phyloP scores from a whole-genome alignment of 2,329 filamentous ascomycete species.

The Cladosporium velox region DNA sequence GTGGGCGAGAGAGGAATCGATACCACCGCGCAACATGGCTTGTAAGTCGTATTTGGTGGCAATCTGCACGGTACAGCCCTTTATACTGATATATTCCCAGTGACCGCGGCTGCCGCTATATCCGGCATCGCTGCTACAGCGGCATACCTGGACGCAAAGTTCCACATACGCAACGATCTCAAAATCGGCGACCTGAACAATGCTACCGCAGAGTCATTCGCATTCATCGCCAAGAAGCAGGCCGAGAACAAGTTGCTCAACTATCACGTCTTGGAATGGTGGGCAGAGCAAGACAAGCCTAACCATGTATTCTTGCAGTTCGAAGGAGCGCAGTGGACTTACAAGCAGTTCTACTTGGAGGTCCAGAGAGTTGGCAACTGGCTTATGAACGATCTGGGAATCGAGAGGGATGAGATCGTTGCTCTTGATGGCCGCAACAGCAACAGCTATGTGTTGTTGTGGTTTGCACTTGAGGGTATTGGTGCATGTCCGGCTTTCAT shows the following conservation, averaged over 20 bases:
- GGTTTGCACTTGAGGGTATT: constrained; percentile 62
- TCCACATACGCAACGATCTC: constrained; percentile 65
- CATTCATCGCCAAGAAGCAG: constrained; percentile 29
- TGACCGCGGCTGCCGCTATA: constrained; percentile 30
- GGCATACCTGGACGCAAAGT: constrained; percentile 70
- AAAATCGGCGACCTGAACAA: constrained; percentile 29
- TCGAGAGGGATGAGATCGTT: constrained; percentile 37
- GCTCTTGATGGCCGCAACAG: constrained; percentile 39
- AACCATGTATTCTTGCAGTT: constrained; percentile 33
- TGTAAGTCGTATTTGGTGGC: not conserved
- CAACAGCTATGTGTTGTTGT: constrained; percentile 37
- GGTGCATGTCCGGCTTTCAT: constrained; percentile 37
- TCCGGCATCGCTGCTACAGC: constrained; percentile 33
- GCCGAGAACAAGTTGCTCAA: constrained; percentile 26
- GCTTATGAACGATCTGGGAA: constrained; percentile 61
- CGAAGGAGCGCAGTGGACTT: constrained; percentile 60
- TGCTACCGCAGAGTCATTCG: constrained; percentile 27
- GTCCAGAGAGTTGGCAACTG: constrained; percentile 72
- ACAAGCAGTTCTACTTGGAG: constrained; percentile 68
- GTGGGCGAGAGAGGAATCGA: not conserved
- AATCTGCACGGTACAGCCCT: not conserved
- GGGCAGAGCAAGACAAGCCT: constrained; percentile 28
- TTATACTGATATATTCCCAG: not conserved
- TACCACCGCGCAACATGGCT: not conserved
- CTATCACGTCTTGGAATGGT: constrained; percentile 32